These are phyloP conservation scores for Lantana camara DNA, from an alignment of 257 asterid species.

Conservation along the genomic window DNA sequence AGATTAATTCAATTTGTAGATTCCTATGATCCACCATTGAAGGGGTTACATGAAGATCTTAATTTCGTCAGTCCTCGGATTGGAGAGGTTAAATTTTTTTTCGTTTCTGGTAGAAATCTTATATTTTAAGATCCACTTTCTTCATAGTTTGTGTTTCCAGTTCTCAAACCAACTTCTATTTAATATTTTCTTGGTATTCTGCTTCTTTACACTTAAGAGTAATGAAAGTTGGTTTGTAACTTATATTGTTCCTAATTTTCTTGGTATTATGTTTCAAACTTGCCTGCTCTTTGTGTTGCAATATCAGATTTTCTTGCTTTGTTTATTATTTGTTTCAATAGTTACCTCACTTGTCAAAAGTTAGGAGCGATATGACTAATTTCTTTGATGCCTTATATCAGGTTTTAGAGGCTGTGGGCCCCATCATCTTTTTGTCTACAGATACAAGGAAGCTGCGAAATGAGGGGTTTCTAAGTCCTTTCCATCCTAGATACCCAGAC, in stretches of 20 bases:
- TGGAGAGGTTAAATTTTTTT: slow-evolving; percentile 76
- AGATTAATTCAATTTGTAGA: slow-evolving; percentile 92
- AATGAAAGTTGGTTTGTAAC: slow-evolving; percentile 12
- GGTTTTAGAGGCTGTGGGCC: slow-evolving; percentile 99
- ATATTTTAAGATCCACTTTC: slow-evolving; percentile 18
- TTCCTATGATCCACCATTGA: slow-evolving; percentile 95
- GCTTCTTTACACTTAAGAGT: slow-evolving; percentile 23
- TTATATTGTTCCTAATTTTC: too few species aligned
- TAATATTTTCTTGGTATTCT: slow-evolving; percentile 11
- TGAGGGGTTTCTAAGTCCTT: slow-evolving; percentile 97
- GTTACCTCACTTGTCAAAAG: slow-evolving; percentile 6
- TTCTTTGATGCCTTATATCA: slow-evolving; percentile 40
- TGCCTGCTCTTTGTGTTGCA: slow-evolving; percentile 11
- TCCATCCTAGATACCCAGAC: slow-evolving; percentile 99
- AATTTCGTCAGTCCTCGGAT: slow-evolving; percentile 99
- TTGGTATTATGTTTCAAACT: too few species aligned
- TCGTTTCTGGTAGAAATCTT: slow-evolving; percentile 22
- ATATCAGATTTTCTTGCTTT: neutral
- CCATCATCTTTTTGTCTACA: slow-evolving; percentile 85
- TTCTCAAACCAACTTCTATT: neutral
- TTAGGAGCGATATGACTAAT: slow-evolving; percentile 24
- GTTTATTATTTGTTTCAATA: neutral
- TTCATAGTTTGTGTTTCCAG: slow-evolving; percentile 10
- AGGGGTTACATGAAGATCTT: slow-evolving; percentile 98
- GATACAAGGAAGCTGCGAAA: slow-evolving; percentile 97